Evolutionary conservation across 257 asterid genomes (phyloP), one percentile per base, ranked within the genome.

Genomic region (Asclepias syriaca): DNA sequence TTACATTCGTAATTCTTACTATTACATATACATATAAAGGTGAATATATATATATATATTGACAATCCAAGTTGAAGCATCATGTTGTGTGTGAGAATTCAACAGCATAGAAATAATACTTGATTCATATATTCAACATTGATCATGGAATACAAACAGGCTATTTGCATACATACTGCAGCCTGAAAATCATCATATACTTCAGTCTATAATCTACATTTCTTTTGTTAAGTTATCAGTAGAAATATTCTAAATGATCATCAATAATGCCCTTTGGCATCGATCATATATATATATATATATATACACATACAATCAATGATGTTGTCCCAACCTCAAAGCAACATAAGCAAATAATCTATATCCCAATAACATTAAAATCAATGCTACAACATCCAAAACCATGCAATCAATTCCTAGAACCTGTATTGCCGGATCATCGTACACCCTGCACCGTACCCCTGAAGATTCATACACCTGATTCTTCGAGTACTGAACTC

Each of bases 291-390:
- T 40, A 40, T 5, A 40, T 39, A 2, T 64, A 49, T 71, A 69
- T 46, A 51, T 40, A 72, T 45, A 34, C 2, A 34, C 39, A 4
- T 18, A 63, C n/a, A 64, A 58, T 87, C 66, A 90, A 53, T 75
- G 85, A 80, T 77, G 82, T 53, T 76, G 83, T 56, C 82, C 75
- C 43, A 87, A 32, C 86, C 93, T 90, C 80, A 92, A 77, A 73
- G 91, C 96, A n/a, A 85, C 83, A 79, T 87, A 92, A 57, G 97
- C 97, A 81, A 90, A 73, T 48, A 88, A 57, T 84, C 97, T 90
- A 68, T 84, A 92, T 68, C 87, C 96, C 11, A 92, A 83, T 51
- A 92, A 77, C 98, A 92, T 88, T 15, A 87, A 69, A 80, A 79
- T 67, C 88, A 92, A 83, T 53, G 88, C 93, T 61, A 74, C 84